Evolutionary conservation across 805 yeast species (phyloP).

Genomic region (Cyberlindnera sargentensis): DNA sequence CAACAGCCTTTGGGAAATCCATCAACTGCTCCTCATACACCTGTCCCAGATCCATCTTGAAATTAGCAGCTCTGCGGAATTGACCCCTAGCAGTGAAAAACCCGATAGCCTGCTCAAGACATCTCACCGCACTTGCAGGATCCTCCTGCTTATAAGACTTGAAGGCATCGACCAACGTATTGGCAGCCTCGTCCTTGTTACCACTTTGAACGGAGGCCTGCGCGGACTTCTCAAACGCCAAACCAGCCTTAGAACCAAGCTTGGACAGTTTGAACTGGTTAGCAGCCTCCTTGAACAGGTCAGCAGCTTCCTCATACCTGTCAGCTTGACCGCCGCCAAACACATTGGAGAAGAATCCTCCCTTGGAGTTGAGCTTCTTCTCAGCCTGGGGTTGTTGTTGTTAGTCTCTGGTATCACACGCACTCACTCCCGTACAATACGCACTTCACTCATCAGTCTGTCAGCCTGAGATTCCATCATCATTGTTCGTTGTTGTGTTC

Average conservation of each 20-base stretch:
- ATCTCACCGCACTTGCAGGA: constrained; percentile 70
- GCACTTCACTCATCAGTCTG: too few species aligned
- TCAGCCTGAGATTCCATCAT: too few species aligned
- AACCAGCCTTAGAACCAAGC: constrained; percentile 70
- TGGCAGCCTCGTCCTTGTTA: constrained; percentile 86
- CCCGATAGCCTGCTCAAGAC: constrained; percentile 69
- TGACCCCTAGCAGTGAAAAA: constrained; percentile 88
- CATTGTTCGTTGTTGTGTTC: too few species aligned
- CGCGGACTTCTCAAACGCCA: constrained; percentile 81
- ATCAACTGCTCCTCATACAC: constrained; percentile 71
- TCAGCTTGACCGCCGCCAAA: constrained; percentile 52
- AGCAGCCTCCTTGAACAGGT: constrained; percentile 88
- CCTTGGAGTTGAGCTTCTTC: constrained; percentile 58
- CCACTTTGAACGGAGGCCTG: constrained; percentile 66
- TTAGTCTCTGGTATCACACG: constrained; percentile 1
- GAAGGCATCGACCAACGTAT: constrained; percentile 82
- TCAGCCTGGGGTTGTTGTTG: constrained; percentile 42
- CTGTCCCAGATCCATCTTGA: constrained; percentile 84
- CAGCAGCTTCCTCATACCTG: constrained; percentile 87
- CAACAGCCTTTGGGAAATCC: constrained; percentile 62
- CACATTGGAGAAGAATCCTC: constrained; percentile 58
- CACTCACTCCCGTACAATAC: too few species aligned
- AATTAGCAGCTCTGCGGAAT: constrained; percentile 93
- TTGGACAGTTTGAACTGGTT: constrained; percentile 74
- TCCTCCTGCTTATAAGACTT: constrained; percentile 74